These are phyloP conservation scores for Parastagonospora nodorum DNA, from an alignment of 2,329 filamentous ascomycete species.

Conservation along the genomic window DNA sequence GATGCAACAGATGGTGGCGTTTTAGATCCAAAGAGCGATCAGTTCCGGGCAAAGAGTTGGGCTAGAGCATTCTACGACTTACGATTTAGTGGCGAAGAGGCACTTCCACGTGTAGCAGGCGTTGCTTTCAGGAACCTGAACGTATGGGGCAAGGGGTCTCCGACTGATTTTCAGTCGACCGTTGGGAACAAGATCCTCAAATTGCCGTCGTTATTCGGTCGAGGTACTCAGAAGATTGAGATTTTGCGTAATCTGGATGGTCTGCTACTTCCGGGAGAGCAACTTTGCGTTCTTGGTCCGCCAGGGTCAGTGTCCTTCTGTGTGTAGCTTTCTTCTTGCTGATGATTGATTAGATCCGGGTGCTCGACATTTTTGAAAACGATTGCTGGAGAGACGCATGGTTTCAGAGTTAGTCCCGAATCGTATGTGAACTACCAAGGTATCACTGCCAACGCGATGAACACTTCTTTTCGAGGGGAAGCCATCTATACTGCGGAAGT, in stretches of 20 bases:
- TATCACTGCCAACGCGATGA: constrained; percentile 72
- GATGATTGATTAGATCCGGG: constrained; percentile 50
- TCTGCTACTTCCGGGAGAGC: constrained; percentile 69
- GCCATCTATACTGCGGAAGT: constrained; percentile 84
- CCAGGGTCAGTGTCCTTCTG: constrained; percentile 49
- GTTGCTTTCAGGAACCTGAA: constrained; percentile 68
- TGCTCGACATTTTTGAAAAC: constrained; percentile 85
- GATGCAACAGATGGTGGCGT: constrained; percentile 42
- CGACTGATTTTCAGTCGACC: constrained; percentile 70
- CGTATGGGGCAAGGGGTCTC: constrained; percentile 68
- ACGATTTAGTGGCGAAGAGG: constrained; percentile 51
- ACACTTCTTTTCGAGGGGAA: constrained; percentile 75
- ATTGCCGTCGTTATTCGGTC: constrained; percentile 59
- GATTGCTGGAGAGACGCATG: constrained; percentile 79
- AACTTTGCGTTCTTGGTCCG: constrained; percentile 73
- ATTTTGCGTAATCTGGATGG: constrained; percentile 71
- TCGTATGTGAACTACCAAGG: constrained; percentile 83
- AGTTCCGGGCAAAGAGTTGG: constrained; percentile 52
- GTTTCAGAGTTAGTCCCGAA: constrained; percentile 70
- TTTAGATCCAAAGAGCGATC: constrained; percentile 49
- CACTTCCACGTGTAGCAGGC: constrained; percentile 60
- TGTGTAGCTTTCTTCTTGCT: background rate
- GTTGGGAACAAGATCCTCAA: constrained; percentile 65
- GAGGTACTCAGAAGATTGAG: constrained; percentile 61
- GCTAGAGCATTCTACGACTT: constrained; percentile 53